Base-by-base conservation (phyloP, 306 rosid genomes). In the Cucurbita maxima region DNA sequence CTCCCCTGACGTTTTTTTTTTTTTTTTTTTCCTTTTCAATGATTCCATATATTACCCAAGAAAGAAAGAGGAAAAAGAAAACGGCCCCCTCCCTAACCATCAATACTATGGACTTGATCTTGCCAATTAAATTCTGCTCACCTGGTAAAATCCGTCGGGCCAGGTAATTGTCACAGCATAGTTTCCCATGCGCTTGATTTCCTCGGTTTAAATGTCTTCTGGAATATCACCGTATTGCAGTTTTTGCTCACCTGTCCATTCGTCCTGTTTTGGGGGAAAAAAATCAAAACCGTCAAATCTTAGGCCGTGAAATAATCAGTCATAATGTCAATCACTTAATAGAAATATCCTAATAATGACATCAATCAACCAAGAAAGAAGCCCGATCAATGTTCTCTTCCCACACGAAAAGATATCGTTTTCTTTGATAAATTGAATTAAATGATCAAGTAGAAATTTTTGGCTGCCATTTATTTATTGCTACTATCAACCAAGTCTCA, bases 71-170 rank as follows among this genome's bases (percentile, higher is more conserved):
- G 70, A 12, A 20, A 41, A 67, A 22, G 10, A n/a, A 62, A 62
- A 45, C 3, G 8, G 16, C 0, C 12, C 57, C 74, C 54, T 69
- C 44, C 57, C 7, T 16, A 47, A 69, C 14, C 45, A 48, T 14
- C 74, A 50, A 50, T 50, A 15, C 47, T 62, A 62, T 62, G 70
- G 34, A 63, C 70, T 63, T 38, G 22, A 63, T 40, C 19, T 38
- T 40, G 51, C 9, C 25, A 40, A 9, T 7, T n/a, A 40, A 66
- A 15, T 70, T n/a, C 19, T 43, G 74, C 56, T 87, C 71, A 95
- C 97, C 99, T 95, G 99, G 79, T 47, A 89, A 79, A 95, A 95
- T 18, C 99, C 96, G 51, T 89, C 96, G 3, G 97, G 96, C 99
- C 97, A 95, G 13, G 90, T 85, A 82, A 95, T 89, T 77, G 95